Evolutionary conservation across 1,284 basidiomycete species (phyloP), one percentile per base, ranked within the genome.

Genomic region (Ceratobasidium papillatum): DNA sequence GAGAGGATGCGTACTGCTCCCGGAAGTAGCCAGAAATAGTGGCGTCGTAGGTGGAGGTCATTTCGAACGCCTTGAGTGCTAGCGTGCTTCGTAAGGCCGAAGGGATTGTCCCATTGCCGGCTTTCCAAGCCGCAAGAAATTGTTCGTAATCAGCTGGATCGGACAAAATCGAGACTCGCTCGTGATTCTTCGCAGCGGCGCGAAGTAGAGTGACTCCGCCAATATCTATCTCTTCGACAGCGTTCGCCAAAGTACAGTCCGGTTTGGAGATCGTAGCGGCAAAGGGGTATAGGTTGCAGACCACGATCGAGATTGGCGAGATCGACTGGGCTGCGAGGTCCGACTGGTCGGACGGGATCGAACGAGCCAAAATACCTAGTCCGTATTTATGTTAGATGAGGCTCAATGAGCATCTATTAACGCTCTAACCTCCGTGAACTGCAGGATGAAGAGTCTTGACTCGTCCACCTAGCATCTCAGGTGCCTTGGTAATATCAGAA

Each of bases 401-500:
- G 45, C 62, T 34, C 65, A 52, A 22, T 30, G 9, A 5, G 2
- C 59, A 38, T 22, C n/a, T 17, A 22, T 22, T 38, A 69, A 58
- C 51, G 76, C 1, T 78, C 85, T 76, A 78, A 94, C 96, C 98
- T 81, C 98, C 98, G 82, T 99, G 98, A 30, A 99, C 95, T 25
- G 94, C 96, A 65, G 98, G 98, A 81, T 99, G 98, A n/a, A 99
- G 89, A 4, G 98, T 99, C 86, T 99, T 99, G 78, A 99, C 98
- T 77, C 98, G 89, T 54, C 98, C 98, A 73, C 97, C 96, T 17
- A 99, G 89, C 95, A 99, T 99, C 84, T 99, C 98, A n/a, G 97
- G 98, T 0, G 96, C 96, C 81, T 97, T 97, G 66, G 98, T 99
- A 84, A 99, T 94, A 80, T 96, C 94, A 25, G 96, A 95, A 58